phyloP scores from a whole-genome alignment of 768 basidiomycete genomes.

The Roridomyces roridus region DNA sequence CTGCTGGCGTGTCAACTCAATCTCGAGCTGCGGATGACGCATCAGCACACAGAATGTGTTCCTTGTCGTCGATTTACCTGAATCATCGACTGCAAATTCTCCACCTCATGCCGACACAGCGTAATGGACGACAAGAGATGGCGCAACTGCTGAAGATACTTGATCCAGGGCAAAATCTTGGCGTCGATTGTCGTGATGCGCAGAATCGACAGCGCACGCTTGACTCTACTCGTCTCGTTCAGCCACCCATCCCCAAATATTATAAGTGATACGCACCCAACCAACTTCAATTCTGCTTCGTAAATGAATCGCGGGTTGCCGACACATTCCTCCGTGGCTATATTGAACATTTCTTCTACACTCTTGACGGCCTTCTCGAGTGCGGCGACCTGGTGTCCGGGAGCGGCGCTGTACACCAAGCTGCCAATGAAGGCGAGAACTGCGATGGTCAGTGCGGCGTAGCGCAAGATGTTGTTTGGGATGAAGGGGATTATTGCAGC shows the following conservation, averaged over 20 bases:
- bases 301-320: not conserved
- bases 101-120: constrained; percentile 3
- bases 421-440: not conserved
- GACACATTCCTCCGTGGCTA: not conserved
- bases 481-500: not conserved
- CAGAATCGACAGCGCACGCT: not conserved
- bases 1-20: constrained; percentile 6
- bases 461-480: not conserved
- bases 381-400: not conserved
- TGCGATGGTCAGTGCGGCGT: not conserved
- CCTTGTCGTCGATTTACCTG: not conserved
- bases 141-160: not conserved
- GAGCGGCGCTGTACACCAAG: not conserved
- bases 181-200: not conserved
- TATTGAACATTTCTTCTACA: not conserved
- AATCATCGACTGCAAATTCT: not conserved
- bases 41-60: not conserved
- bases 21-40: not conserved
- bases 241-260: no score
- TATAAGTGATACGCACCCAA: not conserved
- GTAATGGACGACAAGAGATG: not conserved
- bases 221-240: not conserved
- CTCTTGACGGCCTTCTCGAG: not conserved
- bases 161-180: not conserved
- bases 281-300: not conserved